Evolutionary conservation across 208 protist genomes (phyloP), one percentile per base, ranked within the genome.

Genomic region (Leishmania braziliensis): DNA sequence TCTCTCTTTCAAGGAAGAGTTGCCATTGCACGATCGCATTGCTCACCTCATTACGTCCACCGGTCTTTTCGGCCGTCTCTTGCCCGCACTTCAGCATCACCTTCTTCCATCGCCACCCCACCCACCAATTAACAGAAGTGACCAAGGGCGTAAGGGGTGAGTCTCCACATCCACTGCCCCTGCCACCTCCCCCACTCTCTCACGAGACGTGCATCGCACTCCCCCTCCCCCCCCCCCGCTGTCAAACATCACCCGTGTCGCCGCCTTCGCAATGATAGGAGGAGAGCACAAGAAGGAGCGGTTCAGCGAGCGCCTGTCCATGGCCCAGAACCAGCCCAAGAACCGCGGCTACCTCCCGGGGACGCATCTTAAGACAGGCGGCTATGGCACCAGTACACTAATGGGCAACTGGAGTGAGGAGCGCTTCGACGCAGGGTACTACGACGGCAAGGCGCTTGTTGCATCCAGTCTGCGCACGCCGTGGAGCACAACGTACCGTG

Each of bases 251-350:
- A 29, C 18, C 23, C 39, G 5, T 29, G 48, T 23, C 0, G 16
- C 26, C 29, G 29, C 20, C 8, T 39, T 82, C 20, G 71, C 50
- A 18, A 98, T 98, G 95, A 91, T 98, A 66, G 95, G 95, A 39
- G 93, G 94, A 0, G 93, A 98, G 77, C 94, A 97, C 88, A 94
- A 92, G 66, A 95, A 96, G 78, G 94, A 98, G 82, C 93, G 95
- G 69, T 89, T 96, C 65, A 97, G 94, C 79, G 95, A 98, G 89
- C 87, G 93, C 9, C 76, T 97, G 48, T 78, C 80, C 50, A 33
- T 74, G 5, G 89, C 86, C 48, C 92, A 97, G 75, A 98, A 97
- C 79, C 95, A 97, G 77, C 94, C 94, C 6, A 89, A 90, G 77
- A 95, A 97, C 82, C 91, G 94, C 46, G 94, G 95, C 70, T 97